Evolutionary conservation across 176 grass and related monocot genomes (phyloP).

Genomic region (Leersia perrieri): DNA sequence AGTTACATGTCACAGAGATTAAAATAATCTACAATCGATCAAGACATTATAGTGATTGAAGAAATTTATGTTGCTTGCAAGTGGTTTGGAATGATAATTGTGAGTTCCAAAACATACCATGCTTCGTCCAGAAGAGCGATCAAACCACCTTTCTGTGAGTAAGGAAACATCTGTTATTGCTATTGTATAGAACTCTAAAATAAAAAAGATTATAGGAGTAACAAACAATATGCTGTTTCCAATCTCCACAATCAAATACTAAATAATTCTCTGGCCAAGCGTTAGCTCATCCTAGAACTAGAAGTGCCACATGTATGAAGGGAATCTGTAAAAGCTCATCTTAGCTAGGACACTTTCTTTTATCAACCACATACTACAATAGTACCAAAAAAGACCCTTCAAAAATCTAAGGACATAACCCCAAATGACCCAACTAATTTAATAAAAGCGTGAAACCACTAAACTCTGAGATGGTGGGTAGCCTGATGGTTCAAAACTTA

Average conservation of each 20-base stretch:
- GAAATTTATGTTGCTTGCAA: constrained; percentile 18
- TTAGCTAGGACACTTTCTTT: neutral
- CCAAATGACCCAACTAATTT: neutral
- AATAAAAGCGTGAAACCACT: neutral
- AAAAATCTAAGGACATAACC: constrained; percentile 10
- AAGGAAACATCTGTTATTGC: constrained; percentile 32
- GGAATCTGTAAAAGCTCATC: constrained; percentile 5
- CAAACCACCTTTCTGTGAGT: constrained; percentile 98
- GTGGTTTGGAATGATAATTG: constrained; percentile 17
- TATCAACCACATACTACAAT: neutral
- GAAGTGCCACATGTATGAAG: neutral
- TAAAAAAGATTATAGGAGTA: constrained; percentile 8
- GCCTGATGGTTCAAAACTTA: neutral
- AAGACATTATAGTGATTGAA: constrained; percentile 15
- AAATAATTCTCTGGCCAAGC: constrained; percentile 1
- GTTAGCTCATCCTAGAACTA: constrained; percentile 25
- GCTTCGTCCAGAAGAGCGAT: constrained; percentile 99
- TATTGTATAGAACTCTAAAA: neutral
- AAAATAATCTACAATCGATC: constrained; percentile 16
- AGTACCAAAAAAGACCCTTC: neutral
- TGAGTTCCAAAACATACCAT: constrained; percentile 65
- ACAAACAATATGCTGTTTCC: neutral
- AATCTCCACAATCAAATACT: constrained; percentile 19
- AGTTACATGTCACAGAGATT: constrained; percentile 20
- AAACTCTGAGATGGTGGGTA: neutral